Conservation (phyloP, 805 yeast species). For the Hyphopichia homilentoma region DNA sequence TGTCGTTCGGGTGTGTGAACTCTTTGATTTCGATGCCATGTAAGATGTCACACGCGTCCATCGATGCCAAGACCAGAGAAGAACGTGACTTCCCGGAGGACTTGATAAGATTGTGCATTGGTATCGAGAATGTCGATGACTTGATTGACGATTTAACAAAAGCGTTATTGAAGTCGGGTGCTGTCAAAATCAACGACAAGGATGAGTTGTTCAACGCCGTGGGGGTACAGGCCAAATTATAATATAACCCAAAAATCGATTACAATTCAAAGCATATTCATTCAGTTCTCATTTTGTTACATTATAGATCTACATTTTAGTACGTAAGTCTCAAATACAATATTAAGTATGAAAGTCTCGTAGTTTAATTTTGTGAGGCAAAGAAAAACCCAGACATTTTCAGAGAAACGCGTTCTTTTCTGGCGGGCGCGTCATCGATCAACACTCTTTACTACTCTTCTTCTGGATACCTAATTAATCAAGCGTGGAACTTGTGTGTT, state of each 20-base stretch:
- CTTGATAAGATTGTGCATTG: conserved; percentile 82
- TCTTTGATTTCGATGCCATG: conserved; percentile 92
- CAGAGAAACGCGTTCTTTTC: too few relatives aligned
- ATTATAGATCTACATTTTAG: too few relatives aligned
- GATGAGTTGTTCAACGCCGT: conserved; percentile 41
- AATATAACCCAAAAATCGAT: conserved; percentile 1
- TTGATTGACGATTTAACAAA: conserved; percentile 73
- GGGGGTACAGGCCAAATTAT: conserved; percentile 25
- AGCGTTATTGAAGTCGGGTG: conserved; percentile 68
- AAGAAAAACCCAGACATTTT: too few relatives aligned
- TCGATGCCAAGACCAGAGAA: conserved; percentile 79
- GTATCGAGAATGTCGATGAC: conserved; percentile 82
- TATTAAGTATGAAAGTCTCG: too few relatives aligned
- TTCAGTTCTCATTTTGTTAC: neutral
- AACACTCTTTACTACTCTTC: too few relatives aligned
- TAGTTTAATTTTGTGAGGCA: too few relatives aligned
- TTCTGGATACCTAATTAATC: too few relatives aligned
- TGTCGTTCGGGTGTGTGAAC: conserved; percentile 92
- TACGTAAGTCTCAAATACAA: too few relatives aligned
- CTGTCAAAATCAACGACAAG: conserved; percentile 37
- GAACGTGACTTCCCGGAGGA: conserved; percentile 93
- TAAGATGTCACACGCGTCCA: conserved; percentile 95
- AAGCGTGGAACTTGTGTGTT: too few relatives aligned
- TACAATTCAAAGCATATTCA: neutral
- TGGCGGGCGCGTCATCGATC: too few relatives aligned